These are phyloP conservation scores for Saccharum officinarum DNA, from an alignment of 176 grass and related monocot genomes.

Conservation along the genomic window DNA sequence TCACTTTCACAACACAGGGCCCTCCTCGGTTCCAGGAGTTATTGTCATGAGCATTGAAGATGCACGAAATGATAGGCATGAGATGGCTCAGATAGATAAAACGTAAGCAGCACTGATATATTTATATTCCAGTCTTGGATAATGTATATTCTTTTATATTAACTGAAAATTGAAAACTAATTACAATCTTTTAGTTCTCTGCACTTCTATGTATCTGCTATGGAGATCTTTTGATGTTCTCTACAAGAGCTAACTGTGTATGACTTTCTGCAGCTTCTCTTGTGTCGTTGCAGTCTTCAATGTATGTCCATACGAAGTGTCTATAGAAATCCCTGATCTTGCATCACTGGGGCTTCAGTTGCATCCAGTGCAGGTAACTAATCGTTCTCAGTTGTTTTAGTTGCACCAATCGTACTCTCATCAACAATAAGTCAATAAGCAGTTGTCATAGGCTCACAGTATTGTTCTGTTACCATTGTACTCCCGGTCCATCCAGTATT, in stretches of 20 bases:
- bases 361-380: slow-evolving; percentile 79
- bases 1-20: slow-evolving; percentile 83
- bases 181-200: not conserved
- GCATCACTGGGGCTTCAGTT: slow-evolving; percentile 58
- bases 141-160: not conserved
- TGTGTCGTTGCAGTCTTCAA: slow-evolving; percentile 66
- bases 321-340: slow-evolving; percentile 54
- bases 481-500: not conserved
- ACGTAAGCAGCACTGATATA: slow-evolving; percentile 40
- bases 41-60: slow-evolving; percentile 89
- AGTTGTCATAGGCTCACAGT: not conserved
- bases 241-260: not conserved
- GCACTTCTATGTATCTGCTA: not conserved
- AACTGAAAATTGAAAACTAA: not conserved
- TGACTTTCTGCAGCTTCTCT: slow-evolving; percentile 59
- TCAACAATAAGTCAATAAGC: not conserved
- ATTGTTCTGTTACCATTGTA: not conserved
- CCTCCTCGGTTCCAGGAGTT: slow-evolving; percentile 57
- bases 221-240: not conserved
- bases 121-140: not conserved
- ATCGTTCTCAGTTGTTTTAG: not conserved
- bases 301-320: slow-evolving; percentile 59
- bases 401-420: not conserved
- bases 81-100: slow-evolving; percentile 66
- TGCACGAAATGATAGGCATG: slow-evolving; percentile 41